Conservation (phyloP, 1,284 basidiomycete species). For the Cryptococcus floricola region DNA sequence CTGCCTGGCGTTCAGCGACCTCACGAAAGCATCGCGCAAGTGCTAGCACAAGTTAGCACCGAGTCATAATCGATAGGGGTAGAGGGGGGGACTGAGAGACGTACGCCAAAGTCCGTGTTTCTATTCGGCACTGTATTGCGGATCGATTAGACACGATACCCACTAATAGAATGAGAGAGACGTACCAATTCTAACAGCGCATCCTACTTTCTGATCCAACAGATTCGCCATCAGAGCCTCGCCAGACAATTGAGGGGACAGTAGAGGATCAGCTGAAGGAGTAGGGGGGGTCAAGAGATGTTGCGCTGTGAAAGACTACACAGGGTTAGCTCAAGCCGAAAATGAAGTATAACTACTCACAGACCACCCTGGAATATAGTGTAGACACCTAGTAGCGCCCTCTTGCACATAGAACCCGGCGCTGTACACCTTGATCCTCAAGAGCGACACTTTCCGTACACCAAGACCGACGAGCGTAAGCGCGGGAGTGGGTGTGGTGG, state of each 20-base stretch:
- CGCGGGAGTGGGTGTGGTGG: slow-evolving; percentile 22
- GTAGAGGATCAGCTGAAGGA: slow-evolving; percentile 1
- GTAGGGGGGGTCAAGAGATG: slow-evolving; percentile 25
- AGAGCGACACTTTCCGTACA: slow-evolving; percentile 55
- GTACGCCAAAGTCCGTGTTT: slow-evolving; percentile 52
- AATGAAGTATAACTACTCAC: slow-evolving; percentile 15
- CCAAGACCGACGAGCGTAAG: slow-evolving; percentile 53
- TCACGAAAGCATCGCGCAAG: slow-evolving; percentile 54
- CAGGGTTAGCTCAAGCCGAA: too few species aligned
- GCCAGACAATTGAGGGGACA: slow-evolving; percentile 26
- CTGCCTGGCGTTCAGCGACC: slow-evolving; percentile 51
- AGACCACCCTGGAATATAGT: slow-evolving; percentile 29
- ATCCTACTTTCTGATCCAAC: slow-evolving; percentile 30
- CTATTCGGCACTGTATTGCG: slow-evolving; percentile 50
- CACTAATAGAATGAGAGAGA: neutral
- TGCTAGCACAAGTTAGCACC: slow-evolving; percentile 31
- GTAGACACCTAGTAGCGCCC: slow-evolving; percentile 18
- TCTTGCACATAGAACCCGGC: slow-evolving; percentile 54
- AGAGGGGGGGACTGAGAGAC: neutral
- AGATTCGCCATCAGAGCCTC: slow-evolving; percentile 39
- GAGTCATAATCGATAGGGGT: neutral
- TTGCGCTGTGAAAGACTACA: slow-evolving; percentile 24
- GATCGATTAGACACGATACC: neutral
- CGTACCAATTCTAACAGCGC: slow-evolving; percentile 48
- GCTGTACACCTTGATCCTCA: slow-evolving; percentile 54